Base-by-base conservation (phyloP, 2,329 filamentous ascomycete species). In the Nothomitra cinnamomea region DNA sequence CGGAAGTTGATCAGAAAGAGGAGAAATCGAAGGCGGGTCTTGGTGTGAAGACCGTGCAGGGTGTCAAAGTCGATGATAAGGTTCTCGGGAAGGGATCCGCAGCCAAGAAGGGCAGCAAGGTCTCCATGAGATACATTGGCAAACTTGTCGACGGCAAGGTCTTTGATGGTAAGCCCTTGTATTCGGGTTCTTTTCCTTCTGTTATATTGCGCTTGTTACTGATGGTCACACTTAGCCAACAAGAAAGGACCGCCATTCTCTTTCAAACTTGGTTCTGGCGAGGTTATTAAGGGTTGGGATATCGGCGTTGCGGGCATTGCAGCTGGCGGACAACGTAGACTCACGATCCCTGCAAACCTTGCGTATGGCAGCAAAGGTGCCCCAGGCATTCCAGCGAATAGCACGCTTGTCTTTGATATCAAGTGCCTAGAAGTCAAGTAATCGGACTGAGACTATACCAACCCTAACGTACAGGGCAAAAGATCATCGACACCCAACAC, bases 201-300 rank as follows among this genome's bases (percentile, higher is more conserved):
- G 52, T 17, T 43, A 12, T 28, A 15, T 25, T 8, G 22, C n/a
- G 24, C 15, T 25, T 17, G 19, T 13, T 54, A 24, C 50, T 25
- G 8, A 22, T 13, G 36, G 42, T 45, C 36, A 36, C 21, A 2
- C 59, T 43, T 62, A 89, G 87, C 88, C 70, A 96, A 98, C 79
- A 98, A 96, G 79, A 95, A 94, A 75, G 92, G 92, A 63, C 89
- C 94, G 75, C 90, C 94, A 55, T 98, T 98, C 74, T 78, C 78
- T 60, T 96, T 96, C 80, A 94, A 90, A 76, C 81, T 94, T 57
- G 94, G 92, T 61, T 80, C 82, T 66, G 89, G 89, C 57, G 87
- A 96, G 70, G 94, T 98, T 64, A 98, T 98, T 75, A 92, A 94
- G 78, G 92, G 92, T 61, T 96, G 92, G 94, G 94, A 98, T 68